Percentiles rank a stretch among this genome's conserved stretches.
Conservation (phyloP, 2,329 filamentous ascomycete genomes). For the Colletotrichum godetiae region DNA sequence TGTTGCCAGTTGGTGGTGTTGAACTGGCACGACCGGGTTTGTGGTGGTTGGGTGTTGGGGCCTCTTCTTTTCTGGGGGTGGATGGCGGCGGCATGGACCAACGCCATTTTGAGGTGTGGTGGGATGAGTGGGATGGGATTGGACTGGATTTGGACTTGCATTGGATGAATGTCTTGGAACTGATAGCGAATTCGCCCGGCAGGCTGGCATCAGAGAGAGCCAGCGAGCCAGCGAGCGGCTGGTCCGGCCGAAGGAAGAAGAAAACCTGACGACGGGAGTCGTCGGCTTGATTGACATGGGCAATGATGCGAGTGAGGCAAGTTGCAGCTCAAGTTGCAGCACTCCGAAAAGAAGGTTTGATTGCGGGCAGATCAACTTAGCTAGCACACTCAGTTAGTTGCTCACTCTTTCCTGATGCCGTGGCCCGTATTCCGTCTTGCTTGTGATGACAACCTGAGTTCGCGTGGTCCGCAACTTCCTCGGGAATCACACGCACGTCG, state of each 20-base stretch:
- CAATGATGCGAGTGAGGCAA: constrained; percentile 23
- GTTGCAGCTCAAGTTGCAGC: not conserved
- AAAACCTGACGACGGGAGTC: not conserved
- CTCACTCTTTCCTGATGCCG: not conserved
- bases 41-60: constrained; percentile 14
- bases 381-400: not conserved
- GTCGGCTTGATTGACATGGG: not conserved
- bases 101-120: constrained; percentile 1
- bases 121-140: constrained; percentile 17
- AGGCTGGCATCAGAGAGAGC: not conserved
- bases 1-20: not conserved
- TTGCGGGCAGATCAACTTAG: not conserved
- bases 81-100: not conserved
- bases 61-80: not conserved
- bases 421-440: not conserved
- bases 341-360: not conserved
- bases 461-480: not conserved
- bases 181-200: constrained; percentile 21
- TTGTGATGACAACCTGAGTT: not conserved
- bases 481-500: not conserved
- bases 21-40: not conserved
- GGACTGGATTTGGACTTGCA: not conserved
- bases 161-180: constrained; percentile 18
- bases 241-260: constrained; percentile 5
- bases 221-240: not conserved